phyloP scores from a whole-genome alignment of 148 eudicot species.

The Arbutus unedo region DNA sequence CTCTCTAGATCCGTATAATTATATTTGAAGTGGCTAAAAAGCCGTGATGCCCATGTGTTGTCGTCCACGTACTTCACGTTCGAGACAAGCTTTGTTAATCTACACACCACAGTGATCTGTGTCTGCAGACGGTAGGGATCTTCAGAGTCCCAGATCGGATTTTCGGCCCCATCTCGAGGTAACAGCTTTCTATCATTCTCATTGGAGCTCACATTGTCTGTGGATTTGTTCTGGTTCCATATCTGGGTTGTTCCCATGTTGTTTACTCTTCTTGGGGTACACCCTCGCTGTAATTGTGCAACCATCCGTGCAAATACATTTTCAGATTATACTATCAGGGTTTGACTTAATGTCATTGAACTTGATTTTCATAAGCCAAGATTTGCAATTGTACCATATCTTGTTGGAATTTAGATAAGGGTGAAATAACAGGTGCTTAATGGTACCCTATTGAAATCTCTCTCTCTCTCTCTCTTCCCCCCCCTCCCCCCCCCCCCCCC shows the following conservation, averaged over 20 bases:
- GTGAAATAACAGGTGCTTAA: background rate
- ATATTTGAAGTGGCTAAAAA: background rate
- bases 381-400: background rate
- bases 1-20: background rate
- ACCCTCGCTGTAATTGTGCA: background rate
- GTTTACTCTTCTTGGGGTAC: background rate
- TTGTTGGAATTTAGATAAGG: background rate
- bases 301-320: background rate
- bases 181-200: background rate
- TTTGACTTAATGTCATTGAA: background rate
- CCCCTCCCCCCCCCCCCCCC: too few relatives aligned
- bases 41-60: background rate
- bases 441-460: background rate
- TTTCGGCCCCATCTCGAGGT: slow-evolving; percentile 8
- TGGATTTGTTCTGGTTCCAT: background rate
- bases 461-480: background rate
- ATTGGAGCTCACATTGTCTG: background rate
- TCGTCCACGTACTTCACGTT: background rate
- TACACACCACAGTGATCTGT: background rate
- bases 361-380: background rate
- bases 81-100: background rate
- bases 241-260: background rate
- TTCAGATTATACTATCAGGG: background rate
- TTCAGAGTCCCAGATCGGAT: slow-evolving; percentile 5
- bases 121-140: slow-evolving; percentile 1